phyloP scores from a whole-genome alignment of 2,329 filamentous ascomycete genomes.

The Myriosclerotinia curreyana region DNA sequence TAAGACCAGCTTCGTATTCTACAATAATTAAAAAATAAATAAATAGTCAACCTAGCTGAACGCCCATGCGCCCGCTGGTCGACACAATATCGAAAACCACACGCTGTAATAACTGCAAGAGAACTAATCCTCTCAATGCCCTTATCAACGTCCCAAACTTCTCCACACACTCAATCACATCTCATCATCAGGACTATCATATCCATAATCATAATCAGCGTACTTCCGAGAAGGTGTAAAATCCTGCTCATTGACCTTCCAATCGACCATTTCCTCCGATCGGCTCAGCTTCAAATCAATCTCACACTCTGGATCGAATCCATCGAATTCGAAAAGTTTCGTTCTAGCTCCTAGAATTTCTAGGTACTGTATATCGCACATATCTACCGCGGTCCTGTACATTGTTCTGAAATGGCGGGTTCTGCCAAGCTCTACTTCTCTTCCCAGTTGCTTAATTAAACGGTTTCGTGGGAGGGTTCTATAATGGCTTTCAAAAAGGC shows the following conservation, averaged over 20 bases:
- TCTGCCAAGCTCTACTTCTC: neutral
- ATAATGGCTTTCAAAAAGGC: neutral
- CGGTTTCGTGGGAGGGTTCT: neutral
- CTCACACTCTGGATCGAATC: neutral
- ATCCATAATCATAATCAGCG: neutral
- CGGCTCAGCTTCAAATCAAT: neutral
- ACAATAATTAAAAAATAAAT: neutral
- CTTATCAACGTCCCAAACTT: neutral
- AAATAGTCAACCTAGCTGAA: neutral
- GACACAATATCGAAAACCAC: neutral
- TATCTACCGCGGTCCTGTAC: neutral
- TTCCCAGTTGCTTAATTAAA: neutral
- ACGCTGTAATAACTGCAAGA: no score
- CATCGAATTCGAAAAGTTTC: neutral
- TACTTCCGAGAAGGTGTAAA: neutral
- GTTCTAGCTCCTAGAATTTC: neutral
- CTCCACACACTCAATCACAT: neutral
- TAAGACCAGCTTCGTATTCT: neutral
- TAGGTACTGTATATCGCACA: conserved; percentile 12
- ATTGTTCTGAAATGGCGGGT: neutral
- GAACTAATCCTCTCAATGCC: neutral
- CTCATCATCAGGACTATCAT: neutral
- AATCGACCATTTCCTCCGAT: neutral
- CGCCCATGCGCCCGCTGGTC: neutral
- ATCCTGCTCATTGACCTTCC: neutral